A percentile compares a stretch with the other conserved stretches of the same genome.
Conservation (phyloP, 768 basidiomycete species). For the Xanthoconium purpureum region DNA sequence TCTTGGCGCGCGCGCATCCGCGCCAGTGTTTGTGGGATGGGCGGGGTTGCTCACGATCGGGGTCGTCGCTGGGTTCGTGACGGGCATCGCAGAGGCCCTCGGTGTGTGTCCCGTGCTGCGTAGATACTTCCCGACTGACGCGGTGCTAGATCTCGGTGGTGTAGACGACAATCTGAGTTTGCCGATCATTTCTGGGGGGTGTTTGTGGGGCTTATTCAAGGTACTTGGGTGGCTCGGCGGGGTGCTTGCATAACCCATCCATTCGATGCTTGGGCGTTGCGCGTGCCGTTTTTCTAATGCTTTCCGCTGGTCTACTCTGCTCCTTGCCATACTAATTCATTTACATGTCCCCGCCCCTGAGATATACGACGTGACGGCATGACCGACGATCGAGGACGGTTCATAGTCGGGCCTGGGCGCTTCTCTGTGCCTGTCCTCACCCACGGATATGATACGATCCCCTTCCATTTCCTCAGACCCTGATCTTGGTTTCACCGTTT, state of each 20-base stretch:
- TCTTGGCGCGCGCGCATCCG: background rate
- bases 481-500: background rate
- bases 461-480: background rate
- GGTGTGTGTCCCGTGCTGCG: constrained; percentile 48
- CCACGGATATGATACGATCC: too few relatives aligned
- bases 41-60: constrained; percentile 55
- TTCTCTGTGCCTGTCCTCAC: background rate
- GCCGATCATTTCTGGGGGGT: constrained; percentile 81
- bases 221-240: constrained; percentile 35
- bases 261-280: background rate
- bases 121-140: background rate
- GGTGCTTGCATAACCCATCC: constrained; percentile 14
- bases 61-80: constrained; percentile 68
- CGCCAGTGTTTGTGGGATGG: constrained; percentile 23
- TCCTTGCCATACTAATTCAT: too few relatives aligned
- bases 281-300: too few relatives aligned
- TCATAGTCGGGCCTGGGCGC: too few relatives aligned
- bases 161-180: constrained; percentile 90
- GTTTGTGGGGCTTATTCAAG: constrained; percentile 56
- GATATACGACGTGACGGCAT: background rate
- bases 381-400: background rate
- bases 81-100: constrained; percentile 84
- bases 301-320: too few relatives aligned
- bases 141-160: constrained; percentile 65
- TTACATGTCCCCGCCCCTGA: background rate